Percentiles rank a stretch among this genome's conserved stretches.
Conservation (phyloP, 1,139 yeast species). For the Taiozyma sp. region DNA sequence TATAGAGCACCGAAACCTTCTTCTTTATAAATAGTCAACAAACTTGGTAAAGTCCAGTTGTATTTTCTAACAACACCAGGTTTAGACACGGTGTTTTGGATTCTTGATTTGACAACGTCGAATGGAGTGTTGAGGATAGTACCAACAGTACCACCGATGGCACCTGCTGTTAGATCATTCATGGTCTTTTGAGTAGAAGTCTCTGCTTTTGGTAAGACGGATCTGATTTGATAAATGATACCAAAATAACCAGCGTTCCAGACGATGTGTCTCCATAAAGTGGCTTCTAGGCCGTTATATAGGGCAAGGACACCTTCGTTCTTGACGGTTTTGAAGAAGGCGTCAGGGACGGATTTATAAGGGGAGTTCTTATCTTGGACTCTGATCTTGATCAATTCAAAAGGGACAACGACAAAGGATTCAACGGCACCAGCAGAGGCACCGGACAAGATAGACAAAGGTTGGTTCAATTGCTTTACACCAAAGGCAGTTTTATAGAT, state of each 20-base stretch:
- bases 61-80: slow-evolving; percentile 68
- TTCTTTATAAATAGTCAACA: slow-evolving; percentile 72
- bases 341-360: slow-evolving; percentile 84
- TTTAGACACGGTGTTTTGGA: slow-evolving; percentile 76
- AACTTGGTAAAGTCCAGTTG: slow-evolving; percentile 87
- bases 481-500: slow-evolving; percentile 73
- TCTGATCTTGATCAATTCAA: slow-evolving; percentile 80
- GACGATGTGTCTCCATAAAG: slow-evolving; percentile 91
- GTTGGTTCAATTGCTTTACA: slow-evolving; percentile 65
- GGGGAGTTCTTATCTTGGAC: slow-evolving; percentile 83
- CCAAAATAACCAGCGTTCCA: slow-evolving; percentile 99
- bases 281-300: slow-evolving; percentile 94
- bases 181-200: slow-evolving; percentile 65
- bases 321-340: slow-evolving; percentile 63
- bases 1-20: slow-evolving; percentile 87
- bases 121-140: slow-evolving; percentile 92
- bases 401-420: slow-evolving; percentile 94
- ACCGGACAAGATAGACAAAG: slow-evolving; percentile 86
- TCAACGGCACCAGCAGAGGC: slow-evolving; percentile 99
- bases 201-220: slow-evolving; percentile 72
- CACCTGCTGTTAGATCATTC: slow-evolving; percentile 87
- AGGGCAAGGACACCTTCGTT: slow-evolving; percentile 77
- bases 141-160: slow-evolving; percentile 96
- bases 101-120: slow-evolving; percentile 96
- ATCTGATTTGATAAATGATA: slow-evolving; percentile 80